Evolutionary conservation across 2,329 filamentous ascomycete species (phyloP).

Genomic region (Pseudophaeomoniella oleicola): DNA sequence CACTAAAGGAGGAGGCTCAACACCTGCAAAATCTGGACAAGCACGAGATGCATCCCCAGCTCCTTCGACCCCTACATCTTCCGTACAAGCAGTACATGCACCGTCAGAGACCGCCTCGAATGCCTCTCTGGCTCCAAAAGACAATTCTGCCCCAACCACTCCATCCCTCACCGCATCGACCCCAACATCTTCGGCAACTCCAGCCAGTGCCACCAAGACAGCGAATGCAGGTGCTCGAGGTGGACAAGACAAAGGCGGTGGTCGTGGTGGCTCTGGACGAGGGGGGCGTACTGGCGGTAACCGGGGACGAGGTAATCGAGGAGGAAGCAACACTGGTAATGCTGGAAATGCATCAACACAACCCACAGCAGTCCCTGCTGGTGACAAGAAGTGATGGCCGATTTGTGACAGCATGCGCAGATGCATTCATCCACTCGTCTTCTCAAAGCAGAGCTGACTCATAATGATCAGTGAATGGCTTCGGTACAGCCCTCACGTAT

Average conservation of each 20-base stretch:
- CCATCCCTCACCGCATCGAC: slow-evolving; percentile 1
- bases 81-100: slow-evolving; percentile 6
- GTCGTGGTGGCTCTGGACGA: slow-evolving; percentile 4
- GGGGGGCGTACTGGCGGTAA: slow-evolving; percentile 3
- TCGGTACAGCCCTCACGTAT: too few relatives aligned
- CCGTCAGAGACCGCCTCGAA: background rate
- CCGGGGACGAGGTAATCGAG: slow-evolving; percentile 12
- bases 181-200: slow-evolving; percentile 4
- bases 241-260: slow-evolving; percentile 6
- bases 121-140: slow-evolving; percentile 1
- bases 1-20: slow-evolving; percentile 1
- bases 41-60: slow-evolving; percentile 4
- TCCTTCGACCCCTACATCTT: slow-evolving; percentile 1
- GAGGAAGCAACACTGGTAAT: slow-evolving; percentile 10
- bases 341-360: slow-evolving; percentile 6
- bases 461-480: too few relatives aligned
- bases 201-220: background rate
- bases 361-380: slow-evolving; percentile 3
- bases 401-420: slow-evolving; percentile 3
- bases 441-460: too few relatives aligned
- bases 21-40: slow-evolving; percentile 4
- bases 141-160: background rate
- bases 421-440: too few relatives aligned
- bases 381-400: slow-evolving; percentile 5
- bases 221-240: slow-evolving; percentile 4